Base-by-base conservation (phyloP, 139 green algal species). In the Picochlorum sp. region DNA sequence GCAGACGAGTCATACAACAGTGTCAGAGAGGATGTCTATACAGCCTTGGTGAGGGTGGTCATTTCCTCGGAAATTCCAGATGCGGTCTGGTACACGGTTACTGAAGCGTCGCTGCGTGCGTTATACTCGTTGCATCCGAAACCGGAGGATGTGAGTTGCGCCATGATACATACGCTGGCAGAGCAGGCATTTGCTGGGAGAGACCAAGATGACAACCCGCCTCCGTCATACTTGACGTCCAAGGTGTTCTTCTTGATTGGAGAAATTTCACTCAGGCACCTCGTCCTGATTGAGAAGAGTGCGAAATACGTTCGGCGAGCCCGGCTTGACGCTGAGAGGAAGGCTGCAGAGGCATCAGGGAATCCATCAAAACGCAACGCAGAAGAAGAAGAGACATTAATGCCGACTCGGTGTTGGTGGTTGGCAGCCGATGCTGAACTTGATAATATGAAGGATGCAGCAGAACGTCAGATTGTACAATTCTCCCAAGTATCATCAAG, bases 111-210 rank as follows among this genome's bases (percentile, higher is more conserved):
- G 4, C 50, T 96, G 0, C 65, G 30, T 8, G 86, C 90, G 0
- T 15, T 97, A 6, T 96, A 96, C 69, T 55, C 65, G 3, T 73
- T 97, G 67, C 84, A 94, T 70, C 86, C 82, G 1, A 26, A 74
- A 0, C 90, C 90, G 1, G 78, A 91, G 61, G 62, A 45, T 41
- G 52, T 90, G 34, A 51, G 44, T 7, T 72, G 52, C 3, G 72
- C 66, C 4, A 57, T 90, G 4, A 54, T 95, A 56, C 54, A 70
- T 41, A 54, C 45, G 9, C 49, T 83, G 71, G 82, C 74, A 11
- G 7, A 62, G 20, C 16, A 38, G 21, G 10, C 37, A 11, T 38
- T 41, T 24, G 20, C 11, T 41, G 61, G 57, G 0, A 54, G 15
- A 32, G 20, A 11, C n/a, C 14, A 41, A 23, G 65, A 71, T 18